Percentiles rank a stretch among this genome's conserved stretches.
Conservation (phyloP, 1,139 yeast genomes). For the Hansenula sp. region DNA sequence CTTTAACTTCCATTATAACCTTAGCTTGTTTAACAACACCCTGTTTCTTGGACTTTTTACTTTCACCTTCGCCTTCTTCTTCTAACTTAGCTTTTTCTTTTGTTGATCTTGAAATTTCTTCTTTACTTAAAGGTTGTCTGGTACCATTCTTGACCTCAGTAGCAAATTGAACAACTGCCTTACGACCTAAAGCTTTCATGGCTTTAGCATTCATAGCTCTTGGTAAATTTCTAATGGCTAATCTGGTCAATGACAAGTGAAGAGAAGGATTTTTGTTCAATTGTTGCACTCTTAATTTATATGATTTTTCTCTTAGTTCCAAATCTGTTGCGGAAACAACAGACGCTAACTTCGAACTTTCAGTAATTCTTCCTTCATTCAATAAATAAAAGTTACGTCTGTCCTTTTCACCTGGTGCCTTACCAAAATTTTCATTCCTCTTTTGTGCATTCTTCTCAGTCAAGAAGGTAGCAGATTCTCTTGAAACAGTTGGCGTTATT, state of each 20-base stretch:
- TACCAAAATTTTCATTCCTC: constrained; percentile 75
- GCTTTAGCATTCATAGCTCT: constrained; percentile 88
- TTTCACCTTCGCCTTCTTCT: constrained; percentile 35
- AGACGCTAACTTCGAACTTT: constrained; percentile 75
- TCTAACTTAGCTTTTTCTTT: constrained; percentile 53
- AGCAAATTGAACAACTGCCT: constrained; percentile 95
- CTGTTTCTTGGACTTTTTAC: constrained; percentile 65
- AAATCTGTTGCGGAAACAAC: constrained; percentile 67
- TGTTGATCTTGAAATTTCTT: constrained; percentile 78
- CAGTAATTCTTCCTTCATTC: constrained; percentile 90
- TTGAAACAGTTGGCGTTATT: constrained; percentile 78
- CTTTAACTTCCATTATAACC: constrained; percentile 88
- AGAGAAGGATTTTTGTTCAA: constrained; percentile 85
- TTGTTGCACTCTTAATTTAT: constrained; percentile 82
- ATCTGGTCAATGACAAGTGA: constrained; percentile 87
- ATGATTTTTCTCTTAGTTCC: constrained; percentile 86
- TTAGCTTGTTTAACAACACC: constrained; percentile 95
- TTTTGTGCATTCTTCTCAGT: constrained; percentile 71
- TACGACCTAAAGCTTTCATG: constrained; percentile 86
- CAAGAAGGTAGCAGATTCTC: constrained; percentile 76
- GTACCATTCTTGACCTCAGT: constrained; percentile 71
- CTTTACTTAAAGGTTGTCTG: constrained; percentile 86
- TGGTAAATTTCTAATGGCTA: constrained; percentile 91
- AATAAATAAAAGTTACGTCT: constrained; percentile 79
- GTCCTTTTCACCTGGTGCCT: constrained; percentile 76